A percentile compares a stretch with the other conserved stretches of the same genome.
These are phyloP conservation scores for Psilocybe mexicana DNA, from an alignment of 1,284 basidiomycete genomes.

Conservation along the genomic window DNA sequence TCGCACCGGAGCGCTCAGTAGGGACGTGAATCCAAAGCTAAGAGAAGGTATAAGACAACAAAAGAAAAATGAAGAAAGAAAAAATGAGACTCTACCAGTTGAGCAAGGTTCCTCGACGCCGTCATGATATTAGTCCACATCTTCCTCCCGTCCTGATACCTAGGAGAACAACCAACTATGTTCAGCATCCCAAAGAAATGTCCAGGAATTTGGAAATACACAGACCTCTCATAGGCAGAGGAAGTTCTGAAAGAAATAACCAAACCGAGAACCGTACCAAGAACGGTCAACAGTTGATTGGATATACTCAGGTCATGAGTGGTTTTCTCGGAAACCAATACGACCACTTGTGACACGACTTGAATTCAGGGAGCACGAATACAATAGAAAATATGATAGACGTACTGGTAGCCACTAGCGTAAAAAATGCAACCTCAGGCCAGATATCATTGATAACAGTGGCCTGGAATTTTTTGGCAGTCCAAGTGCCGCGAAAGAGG, in stretches of 20 bases:
- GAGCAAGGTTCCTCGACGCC: conserved; percentile 54
- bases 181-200: not conserved
- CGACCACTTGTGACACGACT: conserved; percentile 45
- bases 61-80: not conserved
- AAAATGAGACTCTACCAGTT: conserved; percentile 39
- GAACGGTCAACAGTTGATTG: conserved; percentile 53
- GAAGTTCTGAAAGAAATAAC: conserved; percentile 69
- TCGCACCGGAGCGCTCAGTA: conserved; percentile 39
- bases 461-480: conserved; percentile 55
- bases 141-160: conserved; percentile 62
- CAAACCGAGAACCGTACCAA: conserved; percentile 70
- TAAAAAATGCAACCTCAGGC: conserved; percentile 60
- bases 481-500: conserved; percentile 45
- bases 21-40: conserved; percentile 68
- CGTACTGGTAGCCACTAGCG: conserved; percentile 54
- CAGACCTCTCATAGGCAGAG: conserved; percentile 68
- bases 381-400: conserved; percentile 7
- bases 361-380: not conserved
- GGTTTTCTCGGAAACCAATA: conserved; percentile 48
- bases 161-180: conserved; percentile 22
- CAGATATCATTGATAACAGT: conserved; percentile 66
- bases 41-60: not conserved
- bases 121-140: conserved; percentile 63
- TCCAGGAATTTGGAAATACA: not conserved
- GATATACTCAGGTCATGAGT: conserved; percentile 42